A percentile compares a stretch with the other conserved stretches of the same genome.
Evolutionary conservation across 2,329 filamentous ascomycete species (phyloP).

Genomic region (Ophiostoma sp.): DNA sequence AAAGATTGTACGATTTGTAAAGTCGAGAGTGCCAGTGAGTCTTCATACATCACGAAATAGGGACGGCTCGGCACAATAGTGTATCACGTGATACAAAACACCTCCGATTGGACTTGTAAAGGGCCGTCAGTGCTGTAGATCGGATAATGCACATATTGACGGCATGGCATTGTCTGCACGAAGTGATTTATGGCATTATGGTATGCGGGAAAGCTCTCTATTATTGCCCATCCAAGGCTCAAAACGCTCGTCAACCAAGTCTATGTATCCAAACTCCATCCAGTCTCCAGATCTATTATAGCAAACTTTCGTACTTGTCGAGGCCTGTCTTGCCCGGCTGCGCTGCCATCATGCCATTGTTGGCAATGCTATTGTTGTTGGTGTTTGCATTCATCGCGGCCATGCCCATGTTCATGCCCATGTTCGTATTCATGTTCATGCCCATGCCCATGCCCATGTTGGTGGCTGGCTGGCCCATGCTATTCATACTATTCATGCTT

Average conservation of each 20-base stretch:
- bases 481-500: conserved; percentile 18
- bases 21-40: too few relatives aligned
- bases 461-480: not conserved
- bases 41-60: too few relatives aligned
- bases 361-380: conserved; percentile 13
- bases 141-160: too few relatives aligned
- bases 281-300: conserved; percentile 44
- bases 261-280: not conserved
- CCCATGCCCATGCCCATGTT: conserved; percentile 27
- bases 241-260: not conserved
- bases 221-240: not conserved
- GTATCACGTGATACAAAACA: too few relatives aligned
- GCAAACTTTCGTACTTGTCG: conserved; percentile 63
- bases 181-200: too few relatives aligned
- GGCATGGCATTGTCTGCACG: too few relatives aligned
- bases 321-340: conserved; percentile 48
- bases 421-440: conserved; percentile 28
- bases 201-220: too few relatives aligned
- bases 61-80: too few relatives aligned
- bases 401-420: conserved; percentile 31
- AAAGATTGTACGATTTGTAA: too few relatives aligned
- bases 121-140: too few relatives aligned
- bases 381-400: conserved; percentile 31
- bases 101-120: too few relatives aligned
- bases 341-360: conserved; percentile 30